These are phyloP conservation scores for Diaporthe citri DNA, from an alignment of 2,329 filamentous ascomycete species.

Conservation along the genomic window DNA sequence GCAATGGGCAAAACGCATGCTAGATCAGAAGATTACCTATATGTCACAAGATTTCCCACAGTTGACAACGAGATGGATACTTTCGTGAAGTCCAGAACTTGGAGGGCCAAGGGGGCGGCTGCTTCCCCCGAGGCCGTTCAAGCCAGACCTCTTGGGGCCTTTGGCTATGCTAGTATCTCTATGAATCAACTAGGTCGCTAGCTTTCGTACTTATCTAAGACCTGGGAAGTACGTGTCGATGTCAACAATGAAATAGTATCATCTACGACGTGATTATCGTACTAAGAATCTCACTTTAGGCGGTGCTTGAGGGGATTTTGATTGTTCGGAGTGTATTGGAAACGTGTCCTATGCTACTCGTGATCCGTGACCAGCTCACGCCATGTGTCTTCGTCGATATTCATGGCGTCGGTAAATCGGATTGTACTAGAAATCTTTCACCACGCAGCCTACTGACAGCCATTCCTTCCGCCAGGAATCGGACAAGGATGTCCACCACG, in stretches of 20 bases:
- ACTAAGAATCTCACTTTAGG: background rate
- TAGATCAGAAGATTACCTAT: background rate
- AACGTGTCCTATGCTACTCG: background rate
- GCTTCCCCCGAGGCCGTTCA: background rate
- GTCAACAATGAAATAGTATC: background rate
- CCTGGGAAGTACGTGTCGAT: background rate
- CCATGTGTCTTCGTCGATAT: too few relatives aligned
- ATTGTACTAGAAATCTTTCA: background rate
- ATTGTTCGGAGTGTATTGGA: background rate
- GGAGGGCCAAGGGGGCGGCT: too few relatives aligned
- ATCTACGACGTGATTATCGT: background rate
- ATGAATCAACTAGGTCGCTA: background rate
- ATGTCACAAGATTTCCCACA: too few relatives aligned
- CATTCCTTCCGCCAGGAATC: constrained; percentile 2
- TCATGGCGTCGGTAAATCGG: constrained; percentile 7
- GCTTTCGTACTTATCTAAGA: too few relatives aligned
- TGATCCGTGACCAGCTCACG: background rate
- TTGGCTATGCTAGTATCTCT: background rate
- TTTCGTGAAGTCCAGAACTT: background rate
- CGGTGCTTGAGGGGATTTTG: too few relatives aligned
- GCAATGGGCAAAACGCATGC: constrained; percentile 50
- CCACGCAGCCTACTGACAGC: background rate
- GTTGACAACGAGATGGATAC: background rate
- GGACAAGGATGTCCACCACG: constrained; percentile 33
- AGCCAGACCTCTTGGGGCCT: background rate